A percentile compares a stretch with the other conserved stretches of the same genome.
Conservation (phyloP, 495 filamentous ascomycete genomes). For the Daldinia grandis region DNA sequence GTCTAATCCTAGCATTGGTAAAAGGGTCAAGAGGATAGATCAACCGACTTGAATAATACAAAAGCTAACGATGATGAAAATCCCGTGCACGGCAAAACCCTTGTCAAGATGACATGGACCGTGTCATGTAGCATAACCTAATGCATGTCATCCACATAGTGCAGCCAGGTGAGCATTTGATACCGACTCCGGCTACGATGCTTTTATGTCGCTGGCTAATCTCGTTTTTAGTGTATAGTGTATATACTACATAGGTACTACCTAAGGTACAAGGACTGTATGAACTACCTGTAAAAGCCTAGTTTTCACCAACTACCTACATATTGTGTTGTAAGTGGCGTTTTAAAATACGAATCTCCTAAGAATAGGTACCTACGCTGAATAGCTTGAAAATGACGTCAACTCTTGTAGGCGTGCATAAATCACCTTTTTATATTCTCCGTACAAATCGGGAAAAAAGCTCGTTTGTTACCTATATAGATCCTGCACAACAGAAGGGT, state of each 20-base stretch:
- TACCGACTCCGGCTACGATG: not conserved
- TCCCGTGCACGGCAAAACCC: not conserved
- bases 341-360: not conserved
- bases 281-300: not conserved
- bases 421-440: not conserved
- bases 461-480: not conserved
- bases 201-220: not conserved
- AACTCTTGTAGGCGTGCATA: not conserved
- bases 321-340: not conserved
- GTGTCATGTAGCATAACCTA: not conserved
- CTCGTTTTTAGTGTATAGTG: too few relatives aligned
- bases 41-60: not conserved
- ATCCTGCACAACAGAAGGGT: not conserved
- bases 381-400: not conserved
- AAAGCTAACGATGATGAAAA: not conserved
- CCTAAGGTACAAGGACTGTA: not conserved
- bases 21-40: not conserved
- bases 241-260: not conserved
- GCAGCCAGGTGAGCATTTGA: not conserved
- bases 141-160: slow-evolving; percentile 5
- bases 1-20: not conserved
- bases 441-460: not conserved
- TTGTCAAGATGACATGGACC: slow-evolving; percentile 2
- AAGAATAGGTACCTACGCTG: too few relatives aligned
- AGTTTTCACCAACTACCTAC: not conserved